Conservation (phyloP, 495 filamentous ascomycete genomes). For the Penicillium lividum region DNA sequence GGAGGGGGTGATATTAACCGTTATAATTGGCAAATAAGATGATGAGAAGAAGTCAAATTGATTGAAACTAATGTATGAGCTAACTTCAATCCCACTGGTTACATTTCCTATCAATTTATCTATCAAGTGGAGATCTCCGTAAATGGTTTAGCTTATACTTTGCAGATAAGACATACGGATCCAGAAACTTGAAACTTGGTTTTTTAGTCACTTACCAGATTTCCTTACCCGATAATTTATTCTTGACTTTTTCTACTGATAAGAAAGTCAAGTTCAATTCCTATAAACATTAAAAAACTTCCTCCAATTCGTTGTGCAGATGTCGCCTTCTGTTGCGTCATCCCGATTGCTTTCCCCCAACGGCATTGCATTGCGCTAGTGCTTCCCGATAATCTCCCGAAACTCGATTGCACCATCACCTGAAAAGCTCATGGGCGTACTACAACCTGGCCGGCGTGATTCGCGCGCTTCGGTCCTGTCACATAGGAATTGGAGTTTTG, state of each 20-base stretch:
- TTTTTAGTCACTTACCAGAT: neutral
- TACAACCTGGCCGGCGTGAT: slow-evolving; percentile 39
- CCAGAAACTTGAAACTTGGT: neutral
- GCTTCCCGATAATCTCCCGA: slow-evolving; percentile 21
- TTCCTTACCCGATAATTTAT: neutral
- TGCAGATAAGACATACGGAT: neutral
- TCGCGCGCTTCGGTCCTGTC: slow-evolving; percentile 36
- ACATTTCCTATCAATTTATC: neutral
- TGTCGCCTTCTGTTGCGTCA: slow-evolving; percentile 24
- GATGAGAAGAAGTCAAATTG: neutral
- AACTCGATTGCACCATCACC: slow-evolving; percentile 6
- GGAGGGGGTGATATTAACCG: neutral
- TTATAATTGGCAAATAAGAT: neutral
- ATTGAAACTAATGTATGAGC: neutral
- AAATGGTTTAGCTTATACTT: neutral
- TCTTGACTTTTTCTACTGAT: neutral
- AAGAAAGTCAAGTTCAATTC: neutral
- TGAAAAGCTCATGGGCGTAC: slow-evolving; percentile 33
- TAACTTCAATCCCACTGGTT: neutral
- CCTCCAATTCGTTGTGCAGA: neutral
- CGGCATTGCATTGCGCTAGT: slow-evolving; percentile 27
- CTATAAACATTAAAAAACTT: neutral
- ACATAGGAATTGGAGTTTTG: slow-evolving; percentile 24
- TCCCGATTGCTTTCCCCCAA: slow-evolving; percentile 16
- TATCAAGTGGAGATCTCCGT: neutral